Percentiles rank a stretch among this genome's conserved stretches.
Conservation (phyloP, 1,284 basidiomycete genomes). For the Rhodofomes roseus region DNA sequence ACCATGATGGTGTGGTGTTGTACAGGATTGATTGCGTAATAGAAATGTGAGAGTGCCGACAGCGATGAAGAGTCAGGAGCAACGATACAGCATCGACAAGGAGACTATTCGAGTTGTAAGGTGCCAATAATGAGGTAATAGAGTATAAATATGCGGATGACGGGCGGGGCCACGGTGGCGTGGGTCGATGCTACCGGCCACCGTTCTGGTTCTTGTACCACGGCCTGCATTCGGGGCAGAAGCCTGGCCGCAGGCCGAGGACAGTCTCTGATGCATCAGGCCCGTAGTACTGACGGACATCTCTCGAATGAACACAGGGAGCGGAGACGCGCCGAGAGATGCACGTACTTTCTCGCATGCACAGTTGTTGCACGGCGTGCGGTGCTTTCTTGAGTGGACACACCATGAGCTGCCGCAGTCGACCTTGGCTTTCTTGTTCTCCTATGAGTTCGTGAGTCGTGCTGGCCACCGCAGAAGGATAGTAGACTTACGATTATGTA, state of each 20-base stretch:
- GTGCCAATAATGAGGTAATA: conserved; percentile 4
- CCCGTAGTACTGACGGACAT: conserved; percentile 52
- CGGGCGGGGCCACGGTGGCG: background rate
- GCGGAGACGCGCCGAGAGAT: background rate
- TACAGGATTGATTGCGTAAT: background rate
- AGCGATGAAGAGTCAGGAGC: conserved; percentile 15
- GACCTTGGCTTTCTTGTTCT: conserved; percentile 55
- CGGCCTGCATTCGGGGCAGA: conserved; percentile 61
- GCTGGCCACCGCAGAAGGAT: conserved; percentile 1
- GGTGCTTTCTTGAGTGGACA: conserved; percentile 52
- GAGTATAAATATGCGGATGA: background rate
- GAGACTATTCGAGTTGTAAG: conserved; percentile 1
- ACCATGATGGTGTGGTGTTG: background rate
- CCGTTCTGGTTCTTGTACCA: conserved; percentile 41
- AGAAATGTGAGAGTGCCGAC: conserved; percentile 1
- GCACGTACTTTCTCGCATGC: conserved; percentile 46
- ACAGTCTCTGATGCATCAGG: conserved; percentile 64
- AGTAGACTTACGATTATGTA: conserved; percentile 44
- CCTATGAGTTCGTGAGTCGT: conserved; percentile 31
- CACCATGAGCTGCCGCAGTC: conserved; percentile 63
- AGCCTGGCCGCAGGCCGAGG: conserved; percentile 46
- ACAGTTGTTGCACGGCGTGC: conserved; percentile 49
- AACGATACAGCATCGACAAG: conserved; percentile 12
- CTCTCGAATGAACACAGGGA: background rate
- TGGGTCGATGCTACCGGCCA: conserved; percentile 11